Conservation (phyloP, 1,139 yeast species). For the Saccharomyces hybrid region DNA sequence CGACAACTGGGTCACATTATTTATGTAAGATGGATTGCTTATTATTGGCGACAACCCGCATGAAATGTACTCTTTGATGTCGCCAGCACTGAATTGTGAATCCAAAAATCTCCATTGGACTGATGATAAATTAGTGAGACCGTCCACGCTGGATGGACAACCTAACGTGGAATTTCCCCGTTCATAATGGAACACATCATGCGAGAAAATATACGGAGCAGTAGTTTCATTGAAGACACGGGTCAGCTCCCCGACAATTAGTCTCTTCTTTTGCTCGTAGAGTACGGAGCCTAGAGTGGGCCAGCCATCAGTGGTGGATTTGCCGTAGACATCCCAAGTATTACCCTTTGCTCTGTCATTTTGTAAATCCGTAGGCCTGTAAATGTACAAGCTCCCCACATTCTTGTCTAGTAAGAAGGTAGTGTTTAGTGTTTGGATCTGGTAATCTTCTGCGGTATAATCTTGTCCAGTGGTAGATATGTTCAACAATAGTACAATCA, state of each 20-base stretch:
- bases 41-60: slow-evolving; percentile 61
- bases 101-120: slow-evolving; percentile 35
- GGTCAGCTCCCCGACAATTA: slow-evolving; percentile 24
- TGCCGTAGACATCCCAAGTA: slow-evolving; percentile 19
- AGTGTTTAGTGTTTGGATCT: slow-evolving; percentile 5
- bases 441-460: too few species aligned
- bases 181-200: slow-evolving; percentile 13
- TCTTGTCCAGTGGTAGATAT: neutral
- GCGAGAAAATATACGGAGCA: slow-evolving; percentile 15
- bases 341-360: slow-evolving; percentile 21
- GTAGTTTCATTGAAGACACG: slow-evolving; percentile 8
- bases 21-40: slow-evolving; percentile 20
- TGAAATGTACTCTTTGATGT: slow-evolving; percentile 36
- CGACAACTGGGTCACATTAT: slow-evolving; percentile 27
- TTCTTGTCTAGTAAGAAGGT: slow-evolving; percentile 13
- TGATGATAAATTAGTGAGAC: slow-evolving; percentile 11
- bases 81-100: slow-evolving; percentile 32
- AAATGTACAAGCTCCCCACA: slow-evolving; percentile 23
- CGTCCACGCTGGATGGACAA: slow-evolving; percentile 21
- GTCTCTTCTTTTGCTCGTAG: slow-evolving; percentile 38
- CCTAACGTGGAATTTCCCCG: slow-evolving; percentile 15
- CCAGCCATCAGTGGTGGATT: slow-evolving; percentile 23
- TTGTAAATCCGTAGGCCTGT: slow-evolving; percentile 31
- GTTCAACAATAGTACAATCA: slow-evolving; percentile 46
- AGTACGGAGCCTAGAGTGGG: slow-evolving; percentile 44